Conservation (phyloP, 2,329 filamentous ascomycete species). For the Penicillium hordei region DNA sequence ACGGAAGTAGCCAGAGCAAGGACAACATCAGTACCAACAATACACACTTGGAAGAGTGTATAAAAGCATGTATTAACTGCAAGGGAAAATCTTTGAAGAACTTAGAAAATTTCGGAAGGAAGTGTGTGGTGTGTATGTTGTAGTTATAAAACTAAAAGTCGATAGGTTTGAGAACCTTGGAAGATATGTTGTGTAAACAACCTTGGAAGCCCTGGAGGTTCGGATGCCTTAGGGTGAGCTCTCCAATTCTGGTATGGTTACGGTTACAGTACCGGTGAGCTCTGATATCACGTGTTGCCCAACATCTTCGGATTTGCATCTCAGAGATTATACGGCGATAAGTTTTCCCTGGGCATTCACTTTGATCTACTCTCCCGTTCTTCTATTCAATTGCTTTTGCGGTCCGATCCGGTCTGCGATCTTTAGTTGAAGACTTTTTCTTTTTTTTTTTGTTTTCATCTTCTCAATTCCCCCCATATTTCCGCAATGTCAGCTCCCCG, state of each 20-base stretch:
- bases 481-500: slow-evolving; percentile 59
- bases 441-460: slow-evolving; percentile 17
- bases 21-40: slow-evolving; percentile 11
- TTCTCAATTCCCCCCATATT: slow-evolving; percentile 55
- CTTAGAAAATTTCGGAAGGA: background rate
- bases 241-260: slow-evolving; percentile 11
- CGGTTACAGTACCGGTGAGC: slow-evolving; percentile 38
- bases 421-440: slow-evolving; percentile 17
- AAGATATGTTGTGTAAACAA: background rate
- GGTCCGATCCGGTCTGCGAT: slow-evolving; percentile 22
- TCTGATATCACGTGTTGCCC: slow-evolving; percentile 36
- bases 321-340: slow-evolving; percentile 24
- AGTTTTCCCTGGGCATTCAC: slow-evolving; percentile 5
- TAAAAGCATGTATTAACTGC: background rate
- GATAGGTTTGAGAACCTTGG: background rate
- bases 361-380: background rate
- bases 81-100: background rate
- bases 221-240: background rate
- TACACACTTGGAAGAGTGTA: background rate
- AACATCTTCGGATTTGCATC: slow-evolving; percentile 36
- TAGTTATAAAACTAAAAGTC: background rate
- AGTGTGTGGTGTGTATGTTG: no score
- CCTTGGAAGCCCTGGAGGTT: background rate
- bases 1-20: slow-evolving; percentile 27
- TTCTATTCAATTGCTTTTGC: slow-evolving; percentile 14